A percentile compares a stretch with the other conserved stretches of the same genome.
Evolutionary conservation across 305 asterid species (phyloP).

Genomic region (Fraxinus paxiana): DNA sequence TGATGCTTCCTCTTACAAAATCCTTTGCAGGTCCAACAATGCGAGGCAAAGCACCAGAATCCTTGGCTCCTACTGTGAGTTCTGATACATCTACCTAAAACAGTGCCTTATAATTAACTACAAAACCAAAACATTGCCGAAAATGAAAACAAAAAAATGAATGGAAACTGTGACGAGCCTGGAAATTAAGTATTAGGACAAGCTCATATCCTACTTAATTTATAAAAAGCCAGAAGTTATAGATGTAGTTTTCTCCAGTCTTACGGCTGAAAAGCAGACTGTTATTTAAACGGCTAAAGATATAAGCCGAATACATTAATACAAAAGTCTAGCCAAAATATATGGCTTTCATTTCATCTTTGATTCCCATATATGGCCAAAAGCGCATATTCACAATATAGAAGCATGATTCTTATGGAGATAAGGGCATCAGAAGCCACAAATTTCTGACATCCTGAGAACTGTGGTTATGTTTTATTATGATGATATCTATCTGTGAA

Average conservation of each 20-base stretch:
- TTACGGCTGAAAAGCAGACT: conserved; percentile 6
- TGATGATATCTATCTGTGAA: neutral
- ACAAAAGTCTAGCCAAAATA: neutral
- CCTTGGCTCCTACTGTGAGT: conserved; percentile 60
- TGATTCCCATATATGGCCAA: neutral
- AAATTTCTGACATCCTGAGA: neutral
- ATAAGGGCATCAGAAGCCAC: neutral
- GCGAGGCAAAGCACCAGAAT: conserved; percentile 80
- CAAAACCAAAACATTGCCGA: conserved; percentile 2
- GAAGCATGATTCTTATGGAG: neutral
- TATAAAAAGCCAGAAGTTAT: conserved; percentile 6
- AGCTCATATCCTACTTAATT: neutral
- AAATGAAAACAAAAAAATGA: conserved; percentile 12
- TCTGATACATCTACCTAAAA: conserved; percentile 72
- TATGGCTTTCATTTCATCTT: conserved; percentile 9
- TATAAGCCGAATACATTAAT: neutral
- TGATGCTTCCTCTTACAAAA: conserved; percentile 84
- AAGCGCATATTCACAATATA: neutral
- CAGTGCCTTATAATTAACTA: conserved; percentile 29
- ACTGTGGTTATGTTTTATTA: conserved; percentile 4
- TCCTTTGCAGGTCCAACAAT: conserved; percentile 86
- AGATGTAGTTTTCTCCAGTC: neutral
- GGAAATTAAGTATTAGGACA: conserved; percentile 2
- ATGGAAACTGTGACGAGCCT: conserved; percentile 17
- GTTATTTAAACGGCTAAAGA: neutral